Base-by-base conservation (phyloP, 2,329 filamentous ascomycete species). In the Phaeosphaeriaceae sp. region DNA sequence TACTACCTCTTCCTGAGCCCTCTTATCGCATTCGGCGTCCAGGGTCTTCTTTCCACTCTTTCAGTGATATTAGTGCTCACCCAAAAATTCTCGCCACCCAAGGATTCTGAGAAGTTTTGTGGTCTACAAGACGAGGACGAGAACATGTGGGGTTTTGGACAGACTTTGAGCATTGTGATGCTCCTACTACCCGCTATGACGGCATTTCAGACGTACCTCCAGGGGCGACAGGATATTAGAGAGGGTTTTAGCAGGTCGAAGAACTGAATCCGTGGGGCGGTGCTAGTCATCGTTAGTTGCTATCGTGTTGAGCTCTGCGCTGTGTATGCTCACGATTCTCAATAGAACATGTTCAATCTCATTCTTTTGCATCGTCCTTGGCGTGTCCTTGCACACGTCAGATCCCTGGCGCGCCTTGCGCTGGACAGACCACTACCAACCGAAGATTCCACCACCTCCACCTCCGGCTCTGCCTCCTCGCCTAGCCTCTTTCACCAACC, bases 401-500 rank as follows among this genome's bases (percentile, higher is more conserved):
- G 52, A 54, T n/a, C 22, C 4, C 15, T 5, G 7, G 25, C n/a
- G 11, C 45, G 4, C 21, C 74, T 71, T 15, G 13, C 13, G 13
- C 31, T 36, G 65, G 13, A 22, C 2, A n/a, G 27, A n/a, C 24
- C 78, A 78, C 54, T 71, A 68, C 51, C 73, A 73, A 50, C 77
- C 71, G 58, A 79, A 76, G n/a, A 80, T 54, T 20, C 74, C 71
- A 2, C 79, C 79, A 11, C 81, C 81, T 42, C 82, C 81, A 19
- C 82, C 81, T 1, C 82, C 81, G 40, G 66, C 60, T 3, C 74
- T 54, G 6, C 81, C 81, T 41, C 80, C 80, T 59, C 82, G 77
- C 53, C 68, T 73, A 7, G 82, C 83, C 65, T 84, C 82, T 7
- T 62, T 77, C 53, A 82, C 70, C 56, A 84, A 72, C 83, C 83